Evolutionary conservation across 306 rosid genomes (phyloP), one percentile per base, ranked within the genome.

Genomic region (Sechiopsis laciniata): DNA sequence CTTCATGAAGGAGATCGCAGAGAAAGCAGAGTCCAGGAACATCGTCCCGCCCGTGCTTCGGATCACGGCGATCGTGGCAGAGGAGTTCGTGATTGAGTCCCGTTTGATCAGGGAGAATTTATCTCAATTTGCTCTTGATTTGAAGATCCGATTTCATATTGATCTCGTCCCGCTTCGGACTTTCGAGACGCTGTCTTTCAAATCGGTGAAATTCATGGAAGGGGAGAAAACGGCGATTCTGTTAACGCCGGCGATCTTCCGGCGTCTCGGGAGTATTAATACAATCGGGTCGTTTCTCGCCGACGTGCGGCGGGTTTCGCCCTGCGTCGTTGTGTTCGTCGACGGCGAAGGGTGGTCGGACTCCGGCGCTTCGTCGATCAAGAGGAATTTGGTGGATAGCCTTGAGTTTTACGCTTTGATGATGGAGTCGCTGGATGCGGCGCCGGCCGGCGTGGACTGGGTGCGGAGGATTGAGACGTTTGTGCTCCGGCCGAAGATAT

Each of bases 341-440:
- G 96, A 89, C 57, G 64, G 84, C 1, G 97, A 92, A 19, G 97
- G 95, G 0, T 79, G 83, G 87, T 73, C 82, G 2, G 90, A 85
- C 3, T 74, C 85, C 0, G 80, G 83, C 2, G 68, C 81, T 51
- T 9, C 91, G 68, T 84, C 96, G 64, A 89, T 92, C 77, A 75
- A 90, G 35, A 78, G 88, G 59, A 86, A 84, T 56, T 82, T 92
- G 19, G 86, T 86, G 53, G 80, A 79, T 75, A 73, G 85, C 6
- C 77, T 92, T 0, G 92, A 89, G 76, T 88, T 85, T 64, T 92
- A 85, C 79, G 77, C 95, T 29, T 77, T 88, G 81, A 77, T 92
- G 85, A 16, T 92, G 80, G 97, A 88, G 83, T 89, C 96, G 40
- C 72, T 89, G 76, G 97, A 92, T 45, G 89, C 89, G 4, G 74